Conservation (phyloP, 2,329 filamentous ascomycete genomes). For the Xylaria sp. region DNA sequence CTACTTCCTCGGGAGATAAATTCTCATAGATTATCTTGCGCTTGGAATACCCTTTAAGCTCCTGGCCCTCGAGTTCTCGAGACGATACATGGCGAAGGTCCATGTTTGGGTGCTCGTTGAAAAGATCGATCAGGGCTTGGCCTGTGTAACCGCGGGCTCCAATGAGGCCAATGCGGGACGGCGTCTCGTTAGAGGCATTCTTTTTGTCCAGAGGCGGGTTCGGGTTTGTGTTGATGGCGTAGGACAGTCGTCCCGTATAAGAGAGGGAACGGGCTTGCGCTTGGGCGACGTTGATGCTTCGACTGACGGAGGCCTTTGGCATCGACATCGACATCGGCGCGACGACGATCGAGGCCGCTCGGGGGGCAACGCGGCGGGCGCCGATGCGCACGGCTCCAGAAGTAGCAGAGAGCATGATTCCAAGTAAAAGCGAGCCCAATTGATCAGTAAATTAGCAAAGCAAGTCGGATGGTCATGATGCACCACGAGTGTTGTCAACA, state of each 20-base stretch:
- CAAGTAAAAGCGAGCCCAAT: slow-evolving; percentile 11
- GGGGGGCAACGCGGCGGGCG: slow-evolving; percentile 20
- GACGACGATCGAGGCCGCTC: slow-evolving; percentile 18
- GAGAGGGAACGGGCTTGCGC: slow-evolving; percentile 19
- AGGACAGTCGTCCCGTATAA: slow-evolving; percentile 11
- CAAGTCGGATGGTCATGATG: slow-evolving; percentile 13
- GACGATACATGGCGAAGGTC: slow-evolving; percentile 93
- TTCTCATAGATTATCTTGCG: slow-evolving; percentile 93
- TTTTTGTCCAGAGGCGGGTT: slow-evolving; percentile 38
- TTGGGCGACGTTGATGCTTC: slow-evolving; percentile 9
- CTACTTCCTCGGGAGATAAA: slow-evolving; percentile 85
- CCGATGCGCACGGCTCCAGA: slow-evolving; percentile 17
- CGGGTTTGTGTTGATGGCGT: slow-evolving; percentile 29
- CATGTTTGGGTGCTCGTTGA: slow-evolving; percentile 89
- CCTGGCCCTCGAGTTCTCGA: slow-evolving; percentile 87
- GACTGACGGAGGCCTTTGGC: slow-evolving; percentile 17
- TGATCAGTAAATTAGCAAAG: slow-evolving; percentile 9
- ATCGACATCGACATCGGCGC: slow-evolving; percentile 19
- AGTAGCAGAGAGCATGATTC: slow-evolving; percentile 26
- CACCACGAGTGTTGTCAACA: slow-evolving; percentile 15
- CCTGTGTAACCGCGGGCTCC: slow-evolving; percentile 79
- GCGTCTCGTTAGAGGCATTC: slow-evolving; percentile 36
- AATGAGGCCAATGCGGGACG: slow-evolving; percentile 35
- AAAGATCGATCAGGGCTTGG: slow-evolving; percentile 85
- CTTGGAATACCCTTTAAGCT: slow-evolving; percentile 90